phyloP scores from a whole-genome alignment of 768 basidiomycete species.

The Mycena venus region DNA sequence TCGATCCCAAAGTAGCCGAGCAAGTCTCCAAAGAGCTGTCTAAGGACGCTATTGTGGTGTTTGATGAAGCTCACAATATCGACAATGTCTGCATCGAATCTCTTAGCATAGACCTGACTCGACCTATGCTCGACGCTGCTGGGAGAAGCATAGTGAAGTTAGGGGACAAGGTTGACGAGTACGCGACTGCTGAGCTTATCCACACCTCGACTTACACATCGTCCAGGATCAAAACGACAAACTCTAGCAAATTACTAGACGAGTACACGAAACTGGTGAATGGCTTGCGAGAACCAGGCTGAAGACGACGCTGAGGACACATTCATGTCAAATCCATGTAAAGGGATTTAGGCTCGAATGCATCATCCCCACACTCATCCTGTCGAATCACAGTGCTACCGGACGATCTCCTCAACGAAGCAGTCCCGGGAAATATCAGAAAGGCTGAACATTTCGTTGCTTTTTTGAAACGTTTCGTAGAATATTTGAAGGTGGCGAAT shows the following conservation, averaged over 20 bases:
- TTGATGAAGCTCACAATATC: constrained; percentile 99
- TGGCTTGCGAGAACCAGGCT: constrained; percentile 85
- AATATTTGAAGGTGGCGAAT: constrained; percentile 91
- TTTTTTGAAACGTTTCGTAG: constrained; percentile 97
- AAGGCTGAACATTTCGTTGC: constrained; percentile 99
- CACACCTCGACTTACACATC: neutral
- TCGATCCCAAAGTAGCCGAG: constrained; percentile 99
- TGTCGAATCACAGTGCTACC: constrained; percentile 77
- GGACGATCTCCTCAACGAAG: constrained; percentile 94
- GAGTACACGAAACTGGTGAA: constrained; percentile 97
- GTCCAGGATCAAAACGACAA: constrained; percentile 91
- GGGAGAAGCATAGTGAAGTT: constrained; percentile 88
- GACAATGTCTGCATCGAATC: constrained; percentile 99
- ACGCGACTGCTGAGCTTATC: constrained; percentile 39
- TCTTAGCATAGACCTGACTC: constrained; percentile 94
- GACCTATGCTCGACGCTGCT: constrained; percentile 98
- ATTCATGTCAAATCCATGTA: constrained; percentile 92
- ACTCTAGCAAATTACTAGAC: constrained; percentile 94
- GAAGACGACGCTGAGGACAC: constrained; percentile 74
- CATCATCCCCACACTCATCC: constrained; percentile 6
- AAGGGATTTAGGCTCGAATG: constrained; percentile 27
- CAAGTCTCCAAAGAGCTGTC: constrained; percentile 98
- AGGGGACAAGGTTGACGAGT: constrained; percentile 96
- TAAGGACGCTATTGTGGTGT: constrained; percentile 98
- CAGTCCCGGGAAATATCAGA: constrained; percentile 97